phyloP scores from a whole-genome alignment of 345 rosid genomes.

The Pistacia atlantica region DNA sequence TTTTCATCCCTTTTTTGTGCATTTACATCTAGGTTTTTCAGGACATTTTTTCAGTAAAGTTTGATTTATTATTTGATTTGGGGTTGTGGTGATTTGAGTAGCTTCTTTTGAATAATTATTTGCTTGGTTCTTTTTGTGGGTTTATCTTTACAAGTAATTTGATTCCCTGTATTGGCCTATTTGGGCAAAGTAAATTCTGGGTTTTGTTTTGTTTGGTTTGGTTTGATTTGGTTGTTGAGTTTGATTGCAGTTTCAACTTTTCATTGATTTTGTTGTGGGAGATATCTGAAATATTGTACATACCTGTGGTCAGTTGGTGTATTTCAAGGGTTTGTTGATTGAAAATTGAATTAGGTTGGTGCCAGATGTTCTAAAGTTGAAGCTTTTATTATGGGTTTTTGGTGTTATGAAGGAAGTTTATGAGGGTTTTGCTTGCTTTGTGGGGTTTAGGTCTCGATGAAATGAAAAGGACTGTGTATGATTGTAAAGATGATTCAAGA shows the following conservation, averaged over 20 bases:
- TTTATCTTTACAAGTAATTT: conserved; percentile 3
- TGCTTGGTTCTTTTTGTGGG: background rate
- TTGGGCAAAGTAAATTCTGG: conserved; percentile 20
- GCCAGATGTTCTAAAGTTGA: conserved; percentile 11
- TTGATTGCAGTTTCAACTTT: conserved; percentile 18
- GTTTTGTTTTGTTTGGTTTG: conserved; percentile 25
- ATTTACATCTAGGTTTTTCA: background rate
- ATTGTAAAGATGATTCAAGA: conserved; percentile 29
- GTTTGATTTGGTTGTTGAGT: conserved; percentile 14
- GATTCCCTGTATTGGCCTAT: conserved; percentile 22
- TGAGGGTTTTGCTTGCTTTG: conserved; percentile 28
- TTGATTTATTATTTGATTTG: background rate
- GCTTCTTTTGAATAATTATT: background rate
- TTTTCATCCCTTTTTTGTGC: background rate
- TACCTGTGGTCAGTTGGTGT: conserved; percentile 2
- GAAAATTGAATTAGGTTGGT: conserved; percentile 3
- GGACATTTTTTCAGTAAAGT: background rate
- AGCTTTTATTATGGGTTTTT: conserved; percentile 13
- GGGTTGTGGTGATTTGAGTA: conserved; percentile 7
- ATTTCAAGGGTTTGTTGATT: background rate
- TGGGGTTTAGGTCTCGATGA: conserved; percentile 33
- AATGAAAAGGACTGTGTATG: conserved; percentile 37
- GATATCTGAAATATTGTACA: conserved; percentile 4
- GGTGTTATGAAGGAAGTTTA: background rate
- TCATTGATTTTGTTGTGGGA: conserved; percentile 6